Evolutionary conservation across 2,329 filamentous ascomycete species (phyloP).

Genomic region (Bipolaris gigantea): DNA sequence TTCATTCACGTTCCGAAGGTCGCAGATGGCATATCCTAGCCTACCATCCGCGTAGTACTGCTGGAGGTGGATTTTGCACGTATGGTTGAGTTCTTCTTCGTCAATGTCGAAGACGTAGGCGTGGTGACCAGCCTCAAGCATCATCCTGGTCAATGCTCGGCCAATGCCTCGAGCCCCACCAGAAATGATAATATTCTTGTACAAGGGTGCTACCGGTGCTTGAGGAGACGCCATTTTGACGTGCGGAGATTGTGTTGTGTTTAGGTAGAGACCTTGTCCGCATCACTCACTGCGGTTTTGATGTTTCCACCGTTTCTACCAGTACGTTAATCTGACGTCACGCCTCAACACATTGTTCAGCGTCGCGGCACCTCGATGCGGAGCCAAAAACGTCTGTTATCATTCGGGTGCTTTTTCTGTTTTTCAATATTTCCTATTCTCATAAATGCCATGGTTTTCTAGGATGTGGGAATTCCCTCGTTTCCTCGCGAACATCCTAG

Average conservation of each 20-base stretch:
- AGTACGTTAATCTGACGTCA: conserved; percentile 35
- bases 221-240: conserved; percentile 9
- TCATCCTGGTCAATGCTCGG: conserved; percentile 50
- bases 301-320: conserved; percentile 10
- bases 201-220: conserved; percentile 11
- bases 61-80: conserved; percentile 47
- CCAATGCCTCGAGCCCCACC: conserved; percentile 55
- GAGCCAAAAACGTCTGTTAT: background rate
- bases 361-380: background rate
- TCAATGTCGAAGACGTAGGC: conserved; percentile 53
- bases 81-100: conserved; percentile 40
- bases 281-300: background rate
- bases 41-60: conserved; percentile 41
- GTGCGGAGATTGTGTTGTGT: background rate
- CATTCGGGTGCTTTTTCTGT: background rate
- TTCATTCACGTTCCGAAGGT: conserved; percentile 49
- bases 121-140: conserved; percentile 50
- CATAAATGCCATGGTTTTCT: background rate
- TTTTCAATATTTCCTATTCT: background rate
- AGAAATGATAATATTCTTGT: conserved; percentile 45
- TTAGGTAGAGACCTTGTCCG: background rate
- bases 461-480: background rate
- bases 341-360: conserved; percentile 11
- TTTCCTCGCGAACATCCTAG: background rate
- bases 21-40: conserved; percentile 46